phyloP scores from a whole-genome alignment of 1,139 yeast genomes.

The Saccharomyces hybrid region DNA sequence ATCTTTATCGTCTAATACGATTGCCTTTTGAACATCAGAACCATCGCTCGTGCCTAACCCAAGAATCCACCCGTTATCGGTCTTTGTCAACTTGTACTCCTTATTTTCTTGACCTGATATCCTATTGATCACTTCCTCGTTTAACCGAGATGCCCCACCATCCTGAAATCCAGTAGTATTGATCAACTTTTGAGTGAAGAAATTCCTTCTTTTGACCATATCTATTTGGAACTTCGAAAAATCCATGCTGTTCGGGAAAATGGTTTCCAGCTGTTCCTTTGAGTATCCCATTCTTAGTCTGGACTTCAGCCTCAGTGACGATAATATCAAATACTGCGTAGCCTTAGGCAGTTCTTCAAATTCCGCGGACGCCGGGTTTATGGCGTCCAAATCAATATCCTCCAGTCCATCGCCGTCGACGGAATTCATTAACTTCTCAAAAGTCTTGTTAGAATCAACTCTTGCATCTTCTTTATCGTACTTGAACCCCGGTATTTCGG shows the following conservation, averaged over 20 bases:
- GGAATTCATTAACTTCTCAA: constrained; percentile 50
- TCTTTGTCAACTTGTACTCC: constrained; percentile 67
- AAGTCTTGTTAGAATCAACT: constrained; percentile 66
- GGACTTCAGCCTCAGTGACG: constrained; percentile 74
- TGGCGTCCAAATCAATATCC: constrained; percentile 58
- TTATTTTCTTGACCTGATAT: constrained; percentile 81
- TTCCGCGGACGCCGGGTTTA: constrained; percentile 63
- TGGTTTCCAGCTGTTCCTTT: constrained; percentile 69
- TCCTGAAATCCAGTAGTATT: constrained; percentile 77
- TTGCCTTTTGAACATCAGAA: constrained; percentile 37
- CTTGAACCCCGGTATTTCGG: constrained; percentile 48
- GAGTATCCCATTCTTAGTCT: constrained; percentile 92
- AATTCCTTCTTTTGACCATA: constrained; percentile 87
- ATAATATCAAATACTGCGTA: constrained; percentile 81
- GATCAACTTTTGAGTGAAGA: constrained; percentile 80
- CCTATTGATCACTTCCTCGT: constrained; percentile 37
- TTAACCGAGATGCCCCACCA: constrained; percentile 36
- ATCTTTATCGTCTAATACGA: constrained; percentile 36
- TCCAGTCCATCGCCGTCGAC: constrained; percentile 57
- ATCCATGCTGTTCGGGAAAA: constrained; percentile 81
- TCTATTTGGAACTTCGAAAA: constrained; percentile 89
- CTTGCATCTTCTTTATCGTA: constrained; percentile 53
- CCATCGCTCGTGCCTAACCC: constrained; percentile 49
- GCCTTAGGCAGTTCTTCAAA: constrained; percentile 63
- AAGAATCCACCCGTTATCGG: constrained; percentile 82